Percentiles rank a stretch among this genome's conserved stretches.
phyloP scores from a whole-genome alignment of 352 stramenopile species.

The Globisporangium paroecandrum region DNA sequence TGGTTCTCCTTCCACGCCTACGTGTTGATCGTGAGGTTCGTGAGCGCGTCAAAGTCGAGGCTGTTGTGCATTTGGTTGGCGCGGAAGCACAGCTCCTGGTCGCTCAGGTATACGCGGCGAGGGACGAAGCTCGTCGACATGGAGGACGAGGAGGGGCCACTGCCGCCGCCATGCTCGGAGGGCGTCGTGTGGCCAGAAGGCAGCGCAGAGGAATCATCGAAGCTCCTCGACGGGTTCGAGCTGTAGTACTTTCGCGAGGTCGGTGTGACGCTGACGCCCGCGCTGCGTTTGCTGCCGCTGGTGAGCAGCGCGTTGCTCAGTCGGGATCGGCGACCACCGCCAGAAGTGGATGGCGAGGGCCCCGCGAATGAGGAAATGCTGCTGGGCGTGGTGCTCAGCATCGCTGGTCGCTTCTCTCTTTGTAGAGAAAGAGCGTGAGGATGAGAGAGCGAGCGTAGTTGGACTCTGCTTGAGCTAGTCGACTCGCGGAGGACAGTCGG shows the following conservation, averaged over 20 bases:
- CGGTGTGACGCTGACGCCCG: neutral
- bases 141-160: neutral
- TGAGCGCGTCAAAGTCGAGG: conserved; percentile 11
- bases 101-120: conserved; percentile 7
- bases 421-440: neutral
- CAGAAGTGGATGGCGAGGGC: neutral
- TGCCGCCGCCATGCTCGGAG: neutral
- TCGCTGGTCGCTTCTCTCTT: neutral
- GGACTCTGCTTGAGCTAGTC: neutral
- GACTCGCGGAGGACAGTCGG: neutral
- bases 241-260: neutral
- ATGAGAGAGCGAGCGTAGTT: neutral
- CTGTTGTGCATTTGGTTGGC: neutral
- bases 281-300: neutral
- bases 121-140: neutral
- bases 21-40: conserved; percentile 2
- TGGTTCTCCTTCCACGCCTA: conserved; percentile 3
- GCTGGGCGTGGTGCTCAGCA: neutral
- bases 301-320: neutral
- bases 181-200: neutral
- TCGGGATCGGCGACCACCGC: neutral
- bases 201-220: neutral
- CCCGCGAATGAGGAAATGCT: neutral
- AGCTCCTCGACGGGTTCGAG: neutral
- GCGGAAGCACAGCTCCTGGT: conserved; percentile 7